Conservation (phyloP, 2,329 filamentous ascomycete genomes). For the Ploettnerulaceae sp. region DNA sequence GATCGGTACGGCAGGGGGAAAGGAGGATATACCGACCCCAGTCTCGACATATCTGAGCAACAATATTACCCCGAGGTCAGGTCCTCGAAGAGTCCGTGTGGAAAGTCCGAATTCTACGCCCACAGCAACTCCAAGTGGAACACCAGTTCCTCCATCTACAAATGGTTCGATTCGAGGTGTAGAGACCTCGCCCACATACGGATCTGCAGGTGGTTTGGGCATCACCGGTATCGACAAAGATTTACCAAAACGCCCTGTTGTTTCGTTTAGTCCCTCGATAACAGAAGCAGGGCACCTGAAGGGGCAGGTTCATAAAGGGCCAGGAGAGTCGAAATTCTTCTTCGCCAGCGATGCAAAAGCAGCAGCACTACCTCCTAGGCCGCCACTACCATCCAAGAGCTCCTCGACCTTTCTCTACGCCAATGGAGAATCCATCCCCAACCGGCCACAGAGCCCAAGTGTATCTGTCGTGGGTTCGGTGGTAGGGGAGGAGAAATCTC, state of each 20-base stretch:
- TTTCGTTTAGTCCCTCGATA: constrained; percentile 40
- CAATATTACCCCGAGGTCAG: constrained; percentile 77
- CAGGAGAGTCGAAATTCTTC: constrained; percentile 71
- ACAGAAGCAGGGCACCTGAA: constrained; percentile 33
- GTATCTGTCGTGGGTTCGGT: constrained; percentile 30
- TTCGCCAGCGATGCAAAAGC: constrained; percentile 73
- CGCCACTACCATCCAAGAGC: constrained; percentile 20
- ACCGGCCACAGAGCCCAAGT: constrained; percentile 29
- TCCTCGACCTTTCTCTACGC: constrained; percentile 47
- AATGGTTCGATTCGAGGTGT: constrained; percentile 31
- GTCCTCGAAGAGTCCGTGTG: constrained; percentile 64
- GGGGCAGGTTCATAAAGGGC: constrained; percentile 25
- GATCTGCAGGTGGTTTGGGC: constrained; percentile 20
- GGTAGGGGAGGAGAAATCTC: constrained; percentile 28
- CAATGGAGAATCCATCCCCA: constrained; percentile 39
- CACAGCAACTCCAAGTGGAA: constrained; percentile 49
- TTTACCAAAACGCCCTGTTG: constrained; percentile 27
- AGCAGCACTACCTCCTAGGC: constrained; percentile 29
- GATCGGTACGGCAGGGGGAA: constrained; percentile 20
- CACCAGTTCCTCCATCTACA: constrained; percentile 34
- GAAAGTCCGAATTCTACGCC: constrained; percentile 66
- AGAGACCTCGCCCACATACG: constrained; percentile 29
- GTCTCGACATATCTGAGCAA: constrained; percentile 52
- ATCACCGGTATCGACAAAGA: constrained; percentile 29
- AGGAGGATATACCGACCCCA: constrained; percentile 50